These are phyloP conservation scores for Paralagenidium karlingii DNA, from an alignment of 352 stramenopile species.

Conservation along the genomic window DNA sequence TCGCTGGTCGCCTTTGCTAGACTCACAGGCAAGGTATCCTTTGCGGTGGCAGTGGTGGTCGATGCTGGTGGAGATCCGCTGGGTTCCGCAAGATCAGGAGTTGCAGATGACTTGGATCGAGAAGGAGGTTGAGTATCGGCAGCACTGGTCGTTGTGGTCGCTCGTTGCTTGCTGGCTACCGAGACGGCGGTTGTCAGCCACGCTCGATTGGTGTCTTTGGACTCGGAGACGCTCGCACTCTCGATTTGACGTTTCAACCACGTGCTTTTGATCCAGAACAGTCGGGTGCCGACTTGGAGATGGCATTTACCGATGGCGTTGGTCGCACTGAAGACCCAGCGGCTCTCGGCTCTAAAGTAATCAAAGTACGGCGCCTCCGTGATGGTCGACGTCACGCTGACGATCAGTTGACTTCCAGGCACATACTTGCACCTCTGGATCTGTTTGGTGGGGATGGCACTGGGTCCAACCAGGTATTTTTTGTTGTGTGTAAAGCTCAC, in stretches of 20 bases:
- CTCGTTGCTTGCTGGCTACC: constrained; percentile 5
- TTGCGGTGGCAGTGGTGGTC: too few relatives aligned
- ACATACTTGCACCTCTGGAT: constrained; percentile 53
- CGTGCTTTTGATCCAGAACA: constrained; percentile 74
- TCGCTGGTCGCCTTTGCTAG: too few relatives aligned
- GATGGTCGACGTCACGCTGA: constrained; percentile 60
- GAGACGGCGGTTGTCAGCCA: constrained; percentile 35
- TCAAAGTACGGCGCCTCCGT: constrained; percentile 76
- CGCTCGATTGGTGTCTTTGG: constrained; percentile 34
- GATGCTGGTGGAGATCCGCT: too few relatives aligned
- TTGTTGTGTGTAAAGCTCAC: constrained; percentile 76
- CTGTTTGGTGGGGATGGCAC: constrained; percentile 59
- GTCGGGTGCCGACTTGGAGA: constrained; percentile 46
- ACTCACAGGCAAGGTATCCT: too few relatives aligned
- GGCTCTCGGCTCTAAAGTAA: constrained; percentile 78
- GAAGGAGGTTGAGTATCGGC: too few relatives aligned
- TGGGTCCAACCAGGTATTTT: constrained; percentile 80
- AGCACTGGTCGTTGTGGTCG: too few relatives aligned
- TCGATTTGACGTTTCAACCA: constrained; percentile 86
- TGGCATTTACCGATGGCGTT: constrained; percentile 20
- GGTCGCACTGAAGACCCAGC: constrained; percentile 70
- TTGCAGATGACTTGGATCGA: too few relatives aligned
- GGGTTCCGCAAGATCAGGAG: too few relatives aligned
- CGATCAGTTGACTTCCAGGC: constrained; percentile 25
- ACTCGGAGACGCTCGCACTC: constrained; percentile 54